These are phyloP conservation scores for Venturia pyrina DNA, from an alignment of 2,329 filamentous ascomycete genomes.

Conservation along the genomic window DNA sequence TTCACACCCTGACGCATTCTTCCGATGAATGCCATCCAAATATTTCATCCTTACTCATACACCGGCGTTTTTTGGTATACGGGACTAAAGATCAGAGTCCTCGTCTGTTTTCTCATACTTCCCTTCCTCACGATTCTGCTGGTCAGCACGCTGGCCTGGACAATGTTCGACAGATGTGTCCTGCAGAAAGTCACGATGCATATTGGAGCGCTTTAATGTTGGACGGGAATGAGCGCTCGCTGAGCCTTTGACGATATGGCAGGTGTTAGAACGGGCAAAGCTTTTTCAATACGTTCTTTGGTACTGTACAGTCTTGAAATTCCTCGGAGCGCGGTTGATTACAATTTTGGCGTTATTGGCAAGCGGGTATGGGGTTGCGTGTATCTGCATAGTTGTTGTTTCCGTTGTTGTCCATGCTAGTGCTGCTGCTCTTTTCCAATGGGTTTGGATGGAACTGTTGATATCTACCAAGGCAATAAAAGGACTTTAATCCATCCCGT, in stretches of 20 bases:
- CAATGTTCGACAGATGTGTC: not conserved
- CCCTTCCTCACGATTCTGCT: constrained; percentile 4
- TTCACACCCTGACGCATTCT: not conserved
- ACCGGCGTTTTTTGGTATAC: not conserved
- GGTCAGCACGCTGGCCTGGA: constrained; percentile 3
- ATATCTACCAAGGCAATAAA: not conserved
- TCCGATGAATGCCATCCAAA: not conserved
- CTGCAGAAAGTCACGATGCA: constrained; percentile 5
- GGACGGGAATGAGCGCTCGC: not conserved
- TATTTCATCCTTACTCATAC: constrained; percentile 3
- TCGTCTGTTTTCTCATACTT: constrained; percentile 1
- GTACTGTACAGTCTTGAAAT: constrained; percentile 4
- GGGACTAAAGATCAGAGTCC: not conserved
- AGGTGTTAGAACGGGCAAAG: constrained; percentile 1
- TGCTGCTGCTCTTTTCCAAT: not conserved
- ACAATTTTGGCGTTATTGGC: not conserved
- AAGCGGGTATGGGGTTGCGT: not conserved
- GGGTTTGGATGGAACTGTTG: constrained; percentile 3
- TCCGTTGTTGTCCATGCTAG: not conserved
- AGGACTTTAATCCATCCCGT: not conserved
- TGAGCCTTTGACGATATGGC: constrained; percentile 5
- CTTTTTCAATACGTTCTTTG: constrained; percentile 7
- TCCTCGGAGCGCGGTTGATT: not conserved
- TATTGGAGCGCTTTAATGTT: constrained; percentile 5
- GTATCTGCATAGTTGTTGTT: constrained; percentile 4